Percentiles rank a stretch among this genome's conserved stretches.
Conservation (phyloP, 1,284 basidiomycete genomes). For the Cutaneotrichosporon cavernicola region DNA sequence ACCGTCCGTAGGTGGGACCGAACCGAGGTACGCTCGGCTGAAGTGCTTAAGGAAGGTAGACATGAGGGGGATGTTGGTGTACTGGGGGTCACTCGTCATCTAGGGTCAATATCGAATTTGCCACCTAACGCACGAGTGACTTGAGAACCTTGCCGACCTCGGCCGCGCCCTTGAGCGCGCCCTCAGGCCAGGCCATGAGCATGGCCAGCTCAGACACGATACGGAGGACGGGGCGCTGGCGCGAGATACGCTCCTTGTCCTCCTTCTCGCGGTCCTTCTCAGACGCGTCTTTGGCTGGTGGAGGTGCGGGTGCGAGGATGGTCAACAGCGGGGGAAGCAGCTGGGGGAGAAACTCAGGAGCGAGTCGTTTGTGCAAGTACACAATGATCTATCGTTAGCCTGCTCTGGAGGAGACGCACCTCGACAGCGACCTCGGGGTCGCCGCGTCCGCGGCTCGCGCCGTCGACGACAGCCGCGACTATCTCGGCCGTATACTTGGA, state of each 20-base stretch:
- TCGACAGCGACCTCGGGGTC: conserved; percentile 88
- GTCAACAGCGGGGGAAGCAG: conserved; percentile 66
- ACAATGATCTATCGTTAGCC: conserved; percentile 69
- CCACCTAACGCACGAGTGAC: conserved; percentile 61
- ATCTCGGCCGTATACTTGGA: conserved; percentile 98
- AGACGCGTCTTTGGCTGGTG: conserved; percentile 42
- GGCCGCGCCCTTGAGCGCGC: conserved; percentile 64
- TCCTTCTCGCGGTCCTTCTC: conserved; percentile 84
- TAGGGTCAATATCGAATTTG: conserved; percentile 45
- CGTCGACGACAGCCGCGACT: conserved; percentile 80
- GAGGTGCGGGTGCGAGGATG: conserved; percentile 61
- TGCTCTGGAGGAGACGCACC: conserved; percentile 56
- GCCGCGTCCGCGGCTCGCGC: conserved; percentile 77
- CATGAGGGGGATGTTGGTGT: conserved; percentile 79
- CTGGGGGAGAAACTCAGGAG: conserved; percentile 71
- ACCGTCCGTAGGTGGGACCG: conserved; percentile 46
- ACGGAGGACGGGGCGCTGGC: conserved; percentile 80
- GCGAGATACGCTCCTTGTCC: conserved; percentile 71
- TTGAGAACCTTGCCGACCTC: conserved; percentile 69
- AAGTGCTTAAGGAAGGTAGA: conserved; percentile 82
- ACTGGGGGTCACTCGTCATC: conserved; percentile 81
- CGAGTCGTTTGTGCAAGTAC: conserved; percentile 81
- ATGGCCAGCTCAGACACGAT: conserved; percentile 87
- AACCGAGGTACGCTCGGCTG: conserved; percentile 76
- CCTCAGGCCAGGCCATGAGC: conserved; percentile 65